A percentile compares a stretch with the other conserved stretches of the same genome.
These are phyloP conservation scores for Craspedostauros australis DNA, from an alignment of 108 stramenopile genomes.

Conservation along the genomic window DNA sequence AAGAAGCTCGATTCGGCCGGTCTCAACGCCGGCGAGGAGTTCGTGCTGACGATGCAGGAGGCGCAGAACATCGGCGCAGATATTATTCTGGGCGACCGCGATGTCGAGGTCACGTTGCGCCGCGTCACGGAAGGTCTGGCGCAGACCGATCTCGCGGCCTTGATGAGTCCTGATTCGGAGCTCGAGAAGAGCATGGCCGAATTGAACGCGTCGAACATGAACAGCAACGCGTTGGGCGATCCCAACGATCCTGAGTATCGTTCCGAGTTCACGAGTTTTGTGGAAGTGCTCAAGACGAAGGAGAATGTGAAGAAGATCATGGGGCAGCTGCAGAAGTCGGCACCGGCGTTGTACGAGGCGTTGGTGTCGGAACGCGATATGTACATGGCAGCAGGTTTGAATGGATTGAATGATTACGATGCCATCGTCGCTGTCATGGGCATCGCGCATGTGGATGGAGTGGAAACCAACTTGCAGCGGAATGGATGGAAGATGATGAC, in stretches of 20 bases:
- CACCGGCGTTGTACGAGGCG: conserved; percentile 65
- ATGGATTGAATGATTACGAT: conserved; percentile 36
- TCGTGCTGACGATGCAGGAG: conserved; percentile 55
- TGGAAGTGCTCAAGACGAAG: conserved; percentile 42
- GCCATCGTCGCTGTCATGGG: conserved; percentile 70
- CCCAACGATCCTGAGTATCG: conserved; percentile 15
- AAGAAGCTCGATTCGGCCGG: conserved; percentile 52
- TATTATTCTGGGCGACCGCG: conserved; percentile 71
- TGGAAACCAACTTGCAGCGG: conserved; percentile 46
- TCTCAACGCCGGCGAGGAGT: conserved; percentile 70
- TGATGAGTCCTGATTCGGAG: conserved; percentile 40
- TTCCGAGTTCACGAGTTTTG: conserved; percentile 49
- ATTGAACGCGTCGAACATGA: conserved; percentile 8
- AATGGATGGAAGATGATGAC: conserved; percentile 69
- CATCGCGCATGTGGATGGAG: conserved; percentile 67
- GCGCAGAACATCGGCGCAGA: conserved; percentile 49
- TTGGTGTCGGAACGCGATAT: conserved; percentile 68
- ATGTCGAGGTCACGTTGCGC: conserved; percentile 64
- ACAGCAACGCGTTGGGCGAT: conserved; percentile 3
- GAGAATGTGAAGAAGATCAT: conserved; percentile 49
- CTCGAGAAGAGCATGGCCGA: conserved; percentile 39
- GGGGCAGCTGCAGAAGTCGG: conserved; percentile 38
- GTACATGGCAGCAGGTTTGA: conserved; percentile 72
- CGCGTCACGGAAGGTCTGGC: conserved; percentile 54
- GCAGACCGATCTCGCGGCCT: conserved; percentile 47